phyloP scores from a whole-genome alignment of 2,329 filamentous ascomycete species.

The Tolypocladium paradoxum region DNA sequence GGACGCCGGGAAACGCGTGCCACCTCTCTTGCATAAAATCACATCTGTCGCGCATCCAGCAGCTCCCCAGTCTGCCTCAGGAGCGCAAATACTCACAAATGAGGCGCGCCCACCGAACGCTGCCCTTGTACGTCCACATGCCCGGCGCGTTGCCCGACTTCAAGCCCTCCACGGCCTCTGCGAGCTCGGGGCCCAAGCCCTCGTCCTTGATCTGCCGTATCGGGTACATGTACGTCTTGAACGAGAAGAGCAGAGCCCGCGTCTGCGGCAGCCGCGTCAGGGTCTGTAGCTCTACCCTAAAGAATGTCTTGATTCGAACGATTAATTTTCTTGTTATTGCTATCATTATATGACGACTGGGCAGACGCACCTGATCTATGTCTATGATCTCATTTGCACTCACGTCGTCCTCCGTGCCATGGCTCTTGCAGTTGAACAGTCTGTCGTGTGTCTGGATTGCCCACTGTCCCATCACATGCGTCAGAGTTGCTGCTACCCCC shows the following conservation, averaged over 20 bases:
- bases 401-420: slow-evolving; percentile 22
- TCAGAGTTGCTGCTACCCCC: background rate
- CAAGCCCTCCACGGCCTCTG: slow-evolving; percentile 42
- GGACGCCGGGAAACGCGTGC: too few relatives aligned
- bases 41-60: background rate
- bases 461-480: slow-evolving; percentile 26
- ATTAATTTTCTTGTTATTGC: background rate
- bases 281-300: slow-evolving; percentile 41
- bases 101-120: slow-evolving; percentile 33
- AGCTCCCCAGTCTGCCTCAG: slow-evolving; percentile 2
- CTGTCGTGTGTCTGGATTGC: slow-evolving; percentile 30
- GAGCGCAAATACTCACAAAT: slow-evolving; percentile 35
- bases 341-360: background rate
- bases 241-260: slow-evolving; percentile 38
- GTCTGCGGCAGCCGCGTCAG: slow-evolving; percentile 37
- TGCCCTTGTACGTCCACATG: slow-evolving; percentile 44
- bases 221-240: slow-evolving; percentile 44
- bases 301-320: slow-evolving; percentile 16
- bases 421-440: slow-evolving; percentile 28
- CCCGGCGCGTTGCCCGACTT: slow-evolving; percentile 38
- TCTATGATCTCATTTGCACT: slow-evolving; percentile 26
- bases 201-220: slow-evolving; percentile 37
- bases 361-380: slow-evolving; percentile 20
- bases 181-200: slow-evolving; percentile 33
- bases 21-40: too few relatives aligned